These are phyloP conservation scores for Aureobasidium sp. DNA, from an alignment of 2,329 filamentous ascomycete genomes.

Conservation along the genomic window DNA sequence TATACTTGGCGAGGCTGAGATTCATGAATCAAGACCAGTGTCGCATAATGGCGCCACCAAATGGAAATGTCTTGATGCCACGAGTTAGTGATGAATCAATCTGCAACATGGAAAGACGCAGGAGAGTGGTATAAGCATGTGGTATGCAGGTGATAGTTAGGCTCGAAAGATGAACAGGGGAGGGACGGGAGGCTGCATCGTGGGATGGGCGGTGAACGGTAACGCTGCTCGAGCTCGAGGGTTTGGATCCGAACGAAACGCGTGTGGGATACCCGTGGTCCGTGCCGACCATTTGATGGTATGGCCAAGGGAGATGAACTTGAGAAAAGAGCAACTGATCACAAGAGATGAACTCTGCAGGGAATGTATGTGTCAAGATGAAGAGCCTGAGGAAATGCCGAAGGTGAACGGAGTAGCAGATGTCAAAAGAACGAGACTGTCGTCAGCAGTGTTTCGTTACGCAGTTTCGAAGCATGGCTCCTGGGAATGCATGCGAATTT, in stretches of 20 bases:
- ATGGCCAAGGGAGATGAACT: neutral
- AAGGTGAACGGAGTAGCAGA: no score
- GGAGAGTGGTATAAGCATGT: neutral
- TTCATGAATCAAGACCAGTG: neutral
- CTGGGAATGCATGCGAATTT: neutral
- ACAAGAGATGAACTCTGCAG: neutral
- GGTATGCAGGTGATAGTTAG: neutral
- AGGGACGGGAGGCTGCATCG: neutral
- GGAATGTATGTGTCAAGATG: no score
- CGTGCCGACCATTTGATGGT: neutral
- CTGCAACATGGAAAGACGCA: neutral
- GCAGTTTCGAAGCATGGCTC: neutral
- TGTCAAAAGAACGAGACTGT: neutral
- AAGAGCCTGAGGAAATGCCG: no score
- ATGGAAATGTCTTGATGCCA: neutral
- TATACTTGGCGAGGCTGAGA: neutral
- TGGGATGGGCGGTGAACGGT: neutral
- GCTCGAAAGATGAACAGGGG: neutral
- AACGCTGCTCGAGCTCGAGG: conserved; percentile 4
- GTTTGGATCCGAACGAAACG: neutral
- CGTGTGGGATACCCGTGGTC: conserved; percentile 1
- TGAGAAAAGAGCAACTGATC: neutral
- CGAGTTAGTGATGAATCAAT: neutral
- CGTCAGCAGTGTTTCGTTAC: neutral
- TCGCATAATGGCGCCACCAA: conserved; percentile 5